These are phyloP conservation scores for Stephania japonica DNA, from an alignment of 164 flowering plant species.

Conservation along the genomic window DNA sequence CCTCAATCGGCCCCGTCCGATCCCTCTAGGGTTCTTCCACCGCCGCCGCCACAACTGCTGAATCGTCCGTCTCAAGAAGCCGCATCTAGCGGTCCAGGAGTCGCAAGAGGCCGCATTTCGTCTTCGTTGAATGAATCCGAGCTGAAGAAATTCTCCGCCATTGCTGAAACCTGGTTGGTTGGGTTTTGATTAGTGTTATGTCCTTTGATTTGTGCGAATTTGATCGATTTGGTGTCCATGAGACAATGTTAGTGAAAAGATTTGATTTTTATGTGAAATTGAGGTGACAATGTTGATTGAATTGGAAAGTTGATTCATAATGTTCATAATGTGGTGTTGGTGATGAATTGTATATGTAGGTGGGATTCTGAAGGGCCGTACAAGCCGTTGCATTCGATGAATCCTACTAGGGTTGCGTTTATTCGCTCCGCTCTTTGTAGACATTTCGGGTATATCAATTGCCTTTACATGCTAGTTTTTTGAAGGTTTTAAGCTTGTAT, in stretches of 20 bases:
- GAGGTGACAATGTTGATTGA: no score
- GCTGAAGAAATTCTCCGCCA: constrained; percentile 75
- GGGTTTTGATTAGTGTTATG: neutral
- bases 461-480: neutral
- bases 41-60: neutral
- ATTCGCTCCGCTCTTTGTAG: constrained; percentile 85
- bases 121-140: constrained; percentile 69
- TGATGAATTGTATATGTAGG: constrained; percentile 44
- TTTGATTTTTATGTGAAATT: no score
- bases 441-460: constrained; percentile 63
- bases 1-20: constrained; percentile 12
- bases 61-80: neutral
- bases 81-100: neutral
- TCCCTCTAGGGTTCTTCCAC: constrained; percentile 12
- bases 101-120: constrained; percentile 6
- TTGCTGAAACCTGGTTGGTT: constrained; percentile 75
- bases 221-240: neutral
- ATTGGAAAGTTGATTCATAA: neutral
- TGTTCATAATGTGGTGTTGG: neutral
- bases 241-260: no score
- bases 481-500: no score
- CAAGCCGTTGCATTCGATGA: constrained; percentile 83
- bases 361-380: constrained; percentile 97
- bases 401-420: constrained; percentile 86
- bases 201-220: neutral